A percentile compares a stretch with the other conserved stretches of the same genome.
Conservation (phyloP, 169 alveolate species). For the Theileria parva region DNA sequence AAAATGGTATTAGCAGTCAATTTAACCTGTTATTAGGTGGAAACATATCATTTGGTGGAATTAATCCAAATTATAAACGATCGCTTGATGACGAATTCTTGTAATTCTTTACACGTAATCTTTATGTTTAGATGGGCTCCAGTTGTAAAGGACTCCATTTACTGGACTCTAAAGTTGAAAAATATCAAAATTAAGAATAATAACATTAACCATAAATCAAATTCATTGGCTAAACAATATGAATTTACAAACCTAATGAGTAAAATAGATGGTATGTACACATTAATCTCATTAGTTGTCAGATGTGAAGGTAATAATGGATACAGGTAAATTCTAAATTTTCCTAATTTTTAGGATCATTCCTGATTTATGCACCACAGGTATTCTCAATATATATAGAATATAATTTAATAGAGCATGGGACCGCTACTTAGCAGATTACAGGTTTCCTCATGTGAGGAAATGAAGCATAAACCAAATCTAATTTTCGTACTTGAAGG, state of each 20-base stretch:
- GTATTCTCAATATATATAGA: not conserved
- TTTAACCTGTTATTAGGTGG: conserved; percentile 56
- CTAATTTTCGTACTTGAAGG: conserved; percentile 43
- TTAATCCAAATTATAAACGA: conserved; percentile 66
- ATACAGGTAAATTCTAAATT: conserved; percentile 27
- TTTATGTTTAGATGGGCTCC: conserved; percentile 44
- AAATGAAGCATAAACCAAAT: conserved; percentile 20
- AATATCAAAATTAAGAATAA: conserved; percentile 21
- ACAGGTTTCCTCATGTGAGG: conserved; percentile 36
- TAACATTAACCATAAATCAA: not conserved
- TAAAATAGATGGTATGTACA: not conserved
- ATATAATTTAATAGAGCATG: conserved; percentile 23
- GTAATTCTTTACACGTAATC: not conserved
- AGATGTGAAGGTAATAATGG: conserved; percentile 57
- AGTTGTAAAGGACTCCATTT: conserved; percentile 20
- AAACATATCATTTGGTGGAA: conserved; percentile 74
- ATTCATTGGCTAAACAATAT: not conserved
- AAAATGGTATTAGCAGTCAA: conserved; percentile 23
- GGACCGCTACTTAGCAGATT: conserved; percentile 17
- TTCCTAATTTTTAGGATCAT: conserved; percentile 36
- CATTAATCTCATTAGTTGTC: not conserved
- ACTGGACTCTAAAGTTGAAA: conserved; percentile 55
- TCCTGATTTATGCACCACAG: conserved; percentile 61
- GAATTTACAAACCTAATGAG: not conserved
- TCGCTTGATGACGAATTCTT: conserved; percentile 69